phyloP scores from a whole-genome alignment of 2,329 filamentous ascomycete species.

The Neopestalotiopsis clavispora region DNA sequence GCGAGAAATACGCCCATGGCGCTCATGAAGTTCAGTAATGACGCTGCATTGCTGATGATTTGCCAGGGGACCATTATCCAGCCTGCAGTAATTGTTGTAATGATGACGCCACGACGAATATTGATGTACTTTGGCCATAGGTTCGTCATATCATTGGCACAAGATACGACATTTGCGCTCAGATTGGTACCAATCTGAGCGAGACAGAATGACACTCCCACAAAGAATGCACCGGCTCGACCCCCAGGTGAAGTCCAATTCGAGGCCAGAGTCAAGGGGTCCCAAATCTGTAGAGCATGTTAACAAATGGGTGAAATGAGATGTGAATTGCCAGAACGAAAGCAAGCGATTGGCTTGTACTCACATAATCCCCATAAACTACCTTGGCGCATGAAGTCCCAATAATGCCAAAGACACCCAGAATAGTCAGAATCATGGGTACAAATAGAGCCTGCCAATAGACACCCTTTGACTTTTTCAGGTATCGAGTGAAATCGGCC shows the following conservation, averaged over 20 bases:
- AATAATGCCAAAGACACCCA: conserved; percentile 59
- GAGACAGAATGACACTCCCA: conserved; percentile 56
- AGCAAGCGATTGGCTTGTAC: conserved; percentile 55
- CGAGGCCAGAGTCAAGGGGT: conserved; percentile 37
- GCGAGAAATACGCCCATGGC: conserved; percentile 65
- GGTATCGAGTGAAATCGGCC: conserved; percentile 59
- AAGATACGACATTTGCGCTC: conserved; percentile 59
- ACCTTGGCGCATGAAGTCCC: conserved; percentile 59
- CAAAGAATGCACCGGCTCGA: conserved; percentile 48
- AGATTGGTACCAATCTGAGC: conserved; percentile 62
- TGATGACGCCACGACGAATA: conserved; percentile 59
- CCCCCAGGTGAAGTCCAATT: conserved; percentile 37
- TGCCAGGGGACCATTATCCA: conserved; percentile 71
- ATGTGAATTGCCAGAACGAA: conserved; percentile 40
- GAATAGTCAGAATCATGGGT: conserved; percentile 52
- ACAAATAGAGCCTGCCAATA: conserved; percentile 48
- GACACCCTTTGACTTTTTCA: conserved; percentile 40
- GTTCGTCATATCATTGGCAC: conserved; percentile 61
- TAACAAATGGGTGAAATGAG: conserved; percentile 15
- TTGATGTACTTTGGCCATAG: conserved; percentile 59
- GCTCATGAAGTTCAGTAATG: conserved; percentile 68
- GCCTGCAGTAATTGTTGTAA: conserved; percentile 56
- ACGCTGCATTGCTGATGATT: conserved; percentile 62
- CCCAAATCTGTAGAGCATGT: not conserved
- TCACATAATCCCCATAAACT: conserved; percentile 55